These are phyloP conservation scores for Hymenoscyphus albidus DNA, from an alignment of 2,329 filamentous ascomycete genomes.

Conservation along the genomic window DNA sequence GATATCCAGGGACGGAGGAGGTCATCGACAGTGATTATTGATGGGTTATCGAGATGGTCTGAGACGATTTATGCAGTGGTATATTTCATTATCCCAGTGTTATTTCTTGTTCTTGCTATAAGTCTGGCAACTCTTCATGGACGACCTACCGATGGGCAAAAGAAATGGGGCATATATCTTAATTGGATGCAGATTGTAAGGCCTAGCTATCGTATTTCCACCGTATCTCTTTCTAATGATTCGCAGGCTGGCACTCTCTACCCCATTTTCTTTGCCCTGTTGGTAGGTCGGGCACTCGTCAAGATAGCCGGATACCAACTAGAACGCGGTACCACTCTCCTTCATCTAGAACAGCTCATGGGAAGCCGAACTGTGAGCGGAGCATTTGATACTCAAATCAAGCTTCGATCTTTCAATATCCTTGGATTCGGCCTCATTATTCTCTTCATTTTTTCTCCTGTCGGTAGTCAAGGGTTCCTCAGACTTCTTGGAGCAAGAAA, in stretches of 20 bases:
- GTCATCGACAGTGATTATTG: neutral
- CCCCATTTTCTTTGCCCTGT: constrained; percentile 18
- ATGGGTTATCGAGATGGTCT: constrained; percentile 3
- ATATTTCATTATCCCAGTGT: constrained; percentile 7
- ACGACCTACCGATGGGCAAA: constrained; percentile 8
- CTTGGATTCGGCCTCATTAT: constrained; percentile 13
- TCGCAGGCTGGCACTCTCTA: constrained; percentile 15
- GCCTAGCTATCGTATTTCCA: neutral
- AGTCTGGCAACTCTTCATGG: constrained; percentile 9
- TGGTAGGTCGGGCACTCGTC: constrained; percentile 14
- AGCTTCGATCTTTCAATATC: constrained; percentile 14
- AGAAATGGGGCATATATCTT: constrained; percentile 8
- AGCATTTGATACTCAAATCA: constrained; percentile 13
- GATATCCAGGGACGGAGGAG: constrained; percentile 7
- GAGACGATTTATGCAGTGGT: constrained; percentile 3
- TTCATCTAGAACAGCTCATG: constrained; percentile 19
- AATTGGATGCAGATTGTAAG: constrained; percentile 14
- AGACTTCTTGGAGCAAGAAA: constrained; percentile 5
- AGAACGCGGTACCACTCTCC: constrained; percentile 13
- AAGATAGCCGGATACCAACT: constrained; percentile 15
- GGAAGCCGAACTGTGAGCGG: constrained; percentile 14
- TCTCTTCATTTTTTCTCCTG: constrained; percentile 19
- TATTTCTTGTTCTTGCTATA: constrained; percentile 12
- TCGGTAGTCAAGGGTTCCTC: constrained; percentile 18
- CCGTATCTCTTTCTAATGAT: neutral